Percentiles rank a stretch among this genome's conserved stretches.
Evolutionary conservation across 106 monocot genomes (phyloP).

Genomic region (Ottelia alismoides): DNA sequence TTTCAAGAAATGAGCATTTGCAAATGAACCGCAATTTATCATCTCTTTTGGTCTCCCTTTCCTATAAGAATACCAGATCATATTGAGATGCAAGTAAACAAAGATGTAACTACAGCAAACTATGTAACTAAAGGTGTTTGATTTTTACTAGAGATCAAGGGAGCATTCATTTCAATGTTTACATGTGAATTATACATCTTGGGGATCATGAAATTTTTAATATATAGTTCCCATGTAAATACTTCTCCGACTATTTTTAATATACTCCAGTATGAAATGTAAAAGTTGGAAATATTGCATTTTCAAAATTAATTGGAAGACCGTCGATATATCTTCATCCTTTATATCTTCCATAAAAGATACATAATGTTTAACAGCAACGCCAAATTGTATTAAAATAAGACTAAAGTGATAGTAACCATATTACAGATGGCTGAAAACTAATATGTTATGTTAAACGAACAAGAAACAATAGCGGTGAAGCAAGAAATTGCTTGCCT

Average conservation of each 20-base stretch:
- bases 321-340: background rate
- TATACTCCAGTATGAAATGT: no score
- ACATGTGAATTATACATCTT: no score
- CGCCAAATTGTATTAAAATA: background rate
- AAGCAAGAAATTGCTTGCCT: constrained; percentile 22
- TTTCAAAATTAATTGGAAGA: no score
- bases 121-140: background rate
- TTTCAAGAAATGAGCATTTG: constrained; percentile 94
- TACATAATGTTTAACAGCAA: background rate
- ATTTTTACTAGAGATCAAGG: background rate
- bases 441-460: background rate
- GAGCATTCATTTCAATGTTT: background rate
- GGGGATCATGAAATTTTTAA: no score
- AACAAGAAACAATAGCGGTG: background rate
- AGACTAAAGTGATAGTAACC: background rate
- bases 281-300: no score
- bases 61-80: constrained; percentile 27
- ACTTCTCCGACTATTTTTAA: no score
- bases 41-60: constrained; percentile 65
- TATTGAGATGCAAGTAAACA: background rate
- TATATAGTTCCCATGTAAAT: no score
- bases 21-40: constrained; percentile 83
- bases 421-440: background rate
- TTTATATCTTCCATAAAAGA: background rate
- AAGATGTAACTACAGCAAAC: no score